Evolutionary conservation across 331 rosid genomes (phyloP).

Genomic region (Quercus lobata): DNA sequence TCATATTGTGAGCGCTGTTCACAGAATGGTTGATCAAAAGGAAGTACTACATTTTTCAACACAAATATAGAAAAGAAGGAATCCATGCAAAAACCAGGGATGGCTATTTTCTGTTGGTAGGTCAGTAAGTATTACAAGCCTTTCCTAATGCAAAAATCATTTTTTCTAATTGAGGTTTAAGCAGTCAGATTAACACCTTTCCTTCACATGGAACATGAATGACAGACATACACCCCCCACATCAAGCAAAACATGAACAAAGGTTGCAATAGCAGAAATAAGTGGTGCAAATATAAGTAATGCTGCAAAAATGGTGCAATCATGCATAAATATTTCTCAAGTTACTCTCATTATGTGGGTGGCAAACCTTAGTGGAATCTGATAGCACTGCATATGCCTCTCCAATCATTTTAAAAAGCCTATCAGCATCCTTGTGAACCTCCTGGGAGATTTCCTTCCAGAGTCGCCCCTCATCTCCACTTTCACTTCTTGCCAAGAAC

Average conservation of each 20-base stretch:
- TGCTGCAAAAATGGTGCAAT: not conserved
- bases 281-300: not conserved
- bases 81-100: not conserved
- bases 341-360: not conserved
- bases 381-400: slow-evolving; percentile 96
- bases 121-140: not conserved
- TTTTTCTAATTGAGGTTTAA: not conserved
- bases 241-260: not conserved
- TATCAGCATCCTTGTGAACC: slow-evolving; percentile 85
- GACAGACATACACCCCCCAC: not conserved
- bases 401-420: slow-evolving; percentile 95
- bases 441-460: slow-evolving; percentile 86
- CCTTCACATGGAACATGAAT: not conserved
- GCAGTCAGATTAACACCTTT: not conserved
- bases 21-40: slow-evolving; percentile 5
- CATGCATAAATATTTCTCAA: not conserved
- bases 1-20: slow-evolving; percentile 79
- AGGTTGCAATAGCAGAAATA: not conserved
- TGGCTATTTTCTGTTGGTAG: not conserved
- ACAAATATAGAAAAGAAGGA: slow-evolving; percentile 6
- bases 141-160: too few relatives aligned
- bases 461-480: slow-evolving; percentile 68
- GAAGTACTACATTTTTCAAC: slow-evolving; percentile 13
- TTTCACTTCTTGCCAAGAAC: slow-evolving; percentile 77
- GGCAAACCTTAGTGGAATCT: slow-evolving; percentile 66